Conservation (phyloP, 257 asterid species). For the Solanum infundibuliforme region DNA sequence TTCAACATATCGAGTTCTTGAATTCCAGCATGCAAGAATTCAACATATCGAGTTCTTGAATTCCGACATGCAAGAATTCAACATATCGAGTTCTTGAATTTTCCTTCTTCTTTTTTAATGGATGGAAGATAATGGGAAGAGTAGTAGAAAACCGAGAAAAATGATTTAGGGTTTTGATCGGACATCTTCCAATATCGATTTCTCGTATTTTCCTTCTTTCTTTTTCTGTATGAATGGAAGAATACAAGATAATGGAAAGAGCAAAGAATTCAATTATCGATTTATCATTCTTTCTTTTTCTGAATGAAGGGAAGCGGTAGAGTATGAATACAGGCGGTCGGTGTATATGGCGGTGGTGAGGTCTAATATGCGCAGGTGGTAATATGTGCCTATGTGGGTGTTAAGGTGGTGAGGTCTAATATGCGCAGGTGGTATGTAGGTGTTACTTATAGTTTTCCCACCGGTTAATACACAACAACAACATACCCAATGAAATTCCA, state of each 20-base stretch:
- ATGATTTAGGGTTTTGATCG: neutral
- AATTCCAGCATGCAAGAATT: no score
- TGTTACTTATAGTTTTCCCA: neutral
- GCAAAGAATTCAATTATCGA: no score
- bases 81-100: no score
- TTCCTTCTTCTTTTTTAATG: neutral
- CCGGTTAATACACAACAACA: neutral
- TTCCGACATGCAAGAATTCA: no score
- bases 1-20: no score
- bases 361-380: neutral
- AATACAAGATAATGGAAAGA: no score
- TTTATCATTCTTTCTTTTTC: no score
- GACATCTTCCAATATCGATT: neutral
- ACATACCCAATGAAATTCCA: no score
- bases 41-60: no score
- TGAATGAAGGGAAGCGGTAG: no score
- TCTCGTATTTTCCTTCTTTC: neutral
- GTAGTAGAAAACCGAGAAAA: neutral
- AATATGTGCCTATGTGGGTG: no score
- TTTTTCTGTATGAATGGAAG: neutral
- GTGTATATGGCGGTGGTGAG: neutral
- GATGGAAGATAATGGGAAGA: neutral
- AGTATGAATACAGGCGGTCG: neutral
- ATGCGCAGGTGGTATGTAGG: neutral
- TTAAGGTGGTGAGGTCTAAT: neutral